phyloP scores from a whole-genome alignment of 2,329 filamentous ascomycete genomes.

The Nannizziopsis arthrosporioides region DNA sequence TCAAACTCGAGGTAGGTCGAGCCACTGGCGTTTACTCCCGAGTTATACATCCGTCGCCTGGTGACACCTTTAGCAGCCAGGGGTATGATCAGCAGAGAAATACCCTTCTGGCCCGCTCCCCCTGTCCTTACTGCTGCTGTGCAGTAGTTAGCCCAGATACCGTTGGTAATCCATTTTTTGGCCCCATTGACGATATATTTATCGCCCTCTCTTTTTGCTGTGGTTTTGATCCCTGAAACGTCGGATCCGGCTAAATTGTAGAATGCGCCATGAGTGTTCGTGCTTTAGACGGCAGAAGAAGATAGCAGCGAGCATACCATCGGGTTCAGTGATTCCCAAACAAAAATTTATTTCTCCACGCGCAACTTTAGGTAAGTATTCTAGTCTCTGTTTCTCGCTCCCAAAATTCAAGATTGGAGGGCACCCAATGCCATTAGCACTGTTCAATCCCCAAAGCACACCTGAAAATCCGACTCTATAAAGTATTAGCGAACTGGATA shows the following conservation, averaged over 20 bases:
- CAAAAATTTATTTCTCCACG: slow-evolving; percentile 50
- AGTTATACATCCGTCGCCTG: slow-evolving; percentile 48
- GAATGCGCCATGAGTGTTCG: not conserved
- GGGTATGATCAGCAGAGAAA: slow-evolving; percentile 49
- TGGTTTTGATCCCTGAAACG: slow-evolving; percentile 52
- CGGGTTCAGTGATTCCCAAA: slow-evolving; percentile 54
- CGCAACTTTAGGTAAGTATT: slow-evolving; percentile 50
- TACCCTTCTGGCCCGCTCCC: slow-evolving; percentile 41
- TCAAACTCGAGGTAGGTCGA: slow-evolving; percentile 58
- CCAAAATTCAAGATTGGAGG: slow-evolving; percentile 55
- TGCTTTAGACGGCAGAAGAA: slow-evolving; percentile 28
- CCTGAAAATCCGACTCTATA: slow-evolving; percentile 46
- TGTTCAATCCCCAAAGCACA: slow-evolving; percentile 47
- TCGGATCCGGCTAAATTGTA: slow-evolving; percentile 44
- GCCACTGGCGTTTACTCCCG: slow-evolving; percentile 55
- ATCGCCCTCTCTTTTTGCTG: slow-evolving; percentile 41
- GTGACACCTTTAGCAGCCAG: slow-evolving; percentile 41
- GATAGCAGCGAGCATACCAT: slow-evolving; percentile 30
- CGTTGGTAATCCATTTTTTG: slow-evolving; percentile 59
- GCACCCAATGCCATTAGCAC: slow-evolving; percentile 50
- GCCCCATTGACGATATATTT: slow-evolving; percentile 53
- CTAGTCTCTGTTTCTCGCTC: slow-evolving; percentile 46
- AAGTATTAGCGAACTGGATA: not conserved
- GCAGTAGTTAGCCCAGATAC: slow-evolving; percentile 49
- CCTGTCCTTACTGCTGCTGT: slow-evolving; percentile 53